Percentiles rank a stretch among this genome's conserved stretches.
Conservation (phyloP, 2,329 filamentous ascomycete species). For the Pseudohalonectria lignicola region DNA sequence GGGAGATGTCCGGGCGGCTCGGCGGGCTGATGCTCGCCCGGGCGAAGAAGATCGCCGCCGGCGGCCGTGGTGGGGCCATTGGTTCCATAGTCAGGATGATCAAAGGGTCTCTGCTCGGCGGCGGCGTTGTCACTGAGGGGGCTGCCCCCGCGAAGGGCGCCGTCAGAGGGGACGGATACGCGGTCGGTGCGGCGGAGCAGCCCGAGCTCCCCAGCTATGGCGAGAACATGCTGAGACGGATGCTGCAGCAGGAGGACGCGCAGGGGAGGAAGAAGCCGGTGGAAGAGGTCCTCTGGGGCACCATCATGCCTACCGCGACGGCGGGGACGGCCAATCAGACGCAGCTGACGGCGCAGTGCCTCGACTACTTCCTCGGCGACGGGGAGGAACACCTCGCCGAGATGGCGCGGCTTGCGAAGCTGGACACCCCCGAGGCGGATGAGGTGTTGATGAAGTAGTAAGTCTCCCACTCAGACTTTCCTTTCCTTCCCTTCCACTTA, state of each 20-base stretch:
- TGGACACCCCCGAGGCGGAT: slow-evolving; percentile 38
- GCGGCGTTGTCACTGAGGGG: too few species aligned
- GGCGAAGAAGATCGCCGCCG: background rate
- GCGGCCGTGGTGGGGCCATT: background rate
- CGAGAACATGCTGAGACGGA: slow-evolving; percentile 40
- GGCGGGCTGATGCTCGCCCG: background rate
- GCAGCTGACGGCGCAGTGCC: slow-evolving; percentile 43
- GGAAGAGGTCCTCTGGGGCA: slow-evolving; percentile 44
- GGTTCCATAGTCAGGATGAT: background rate
- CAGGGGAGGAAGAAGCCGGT: slow-evolving; percentile 29
- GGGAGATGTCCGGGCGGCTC: background rate
- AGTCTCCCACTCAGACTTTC: slow-evolving; percentile 6
- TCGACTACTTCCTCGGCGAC: slow-evolving; percentile 44
- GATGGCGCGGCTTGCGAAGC: slow-evolving; percentile 38
- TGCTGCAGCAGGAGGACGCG: slow-evolving; percentile 38
- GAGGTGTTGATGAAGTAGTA: slow-evolving; percentile 25
- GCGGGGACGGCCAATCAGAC: slow-evolving; percentile 48
- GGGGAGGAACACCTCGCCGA: slow-evolving; percentile 36
- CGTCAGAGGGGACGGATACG: background rate
- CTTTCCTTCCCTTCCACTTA: slow-evolving; percentile 1
- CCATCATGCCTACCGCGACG: slow-evolving; percentile 43
- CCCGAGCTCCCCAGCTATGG: slow-evolving; percentile 41
- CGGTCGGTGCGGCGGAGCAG: background rate
- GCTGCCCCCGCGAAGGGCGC: background rate
- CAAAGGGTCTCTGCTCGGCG: too few species aligned